Base-by-base conservation (phyloP, 345 rosid genomes). In the Brassica juncea region DNA sequence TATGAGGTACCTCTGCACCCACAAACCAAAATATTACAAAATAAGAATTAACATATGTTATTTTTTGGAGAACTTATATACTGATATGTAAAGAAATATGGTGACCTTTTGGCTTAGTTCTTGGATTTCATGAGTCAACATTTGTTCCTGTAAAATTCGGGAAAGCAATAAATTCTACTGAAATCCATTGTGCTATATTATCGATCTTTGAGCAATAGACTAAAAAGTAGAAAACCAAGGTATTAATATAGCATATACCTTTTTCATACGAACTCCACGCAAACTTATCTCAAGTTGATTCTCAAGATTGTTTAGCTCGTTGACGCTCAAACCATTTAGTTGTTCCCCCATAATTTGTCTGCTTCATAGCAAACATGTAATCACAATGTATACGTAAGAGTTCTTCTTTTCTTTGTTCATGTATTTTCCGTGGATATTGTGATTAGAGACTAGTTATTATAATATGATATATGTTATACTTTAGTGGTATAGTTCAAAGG, bases 271-370 rank as follows among this genome's bases (percentile, higher is more conserved):
- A 82, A 92, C 77, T 39, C 91, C 91, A 2, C 73, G 83, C 77
- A 92, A 78, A 47, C 92, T 90, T 82, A 84, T 84, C 81, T 92
- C 92, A 66, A 90, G 77, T 77, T 89, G 90, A 71, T 73, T 85
- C 77, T 90, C 95, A 49, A 90, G 73, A 77, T 81, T 84, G 49
- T 87, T 87, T 61, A 92, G 85, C 57, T 88, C 92, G 32, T 77
- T 83, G 60, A 88, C 80, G 19, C 71, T 80, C 62, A 92, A 82
- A 60, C 91, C 97, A 77, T 79, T 77, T 61, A 92, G 88, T 76
- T 87, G 92, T 64, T 90, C 89, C 64, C 97, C 97, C 92, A 89
- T 88, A 82, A 91, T 61, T 78, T 85, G 82, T 82, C 95, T 90
- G 84, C 44, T 57, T 63, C 64, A 75, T 69, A 39, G 30, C 21